Evolutionary conservation across 1,284 basidiomycete species (phyloP), one percentile per base, ranked within the genome.

Genomic region (Sanguinoderma infundibulare): DNA sequence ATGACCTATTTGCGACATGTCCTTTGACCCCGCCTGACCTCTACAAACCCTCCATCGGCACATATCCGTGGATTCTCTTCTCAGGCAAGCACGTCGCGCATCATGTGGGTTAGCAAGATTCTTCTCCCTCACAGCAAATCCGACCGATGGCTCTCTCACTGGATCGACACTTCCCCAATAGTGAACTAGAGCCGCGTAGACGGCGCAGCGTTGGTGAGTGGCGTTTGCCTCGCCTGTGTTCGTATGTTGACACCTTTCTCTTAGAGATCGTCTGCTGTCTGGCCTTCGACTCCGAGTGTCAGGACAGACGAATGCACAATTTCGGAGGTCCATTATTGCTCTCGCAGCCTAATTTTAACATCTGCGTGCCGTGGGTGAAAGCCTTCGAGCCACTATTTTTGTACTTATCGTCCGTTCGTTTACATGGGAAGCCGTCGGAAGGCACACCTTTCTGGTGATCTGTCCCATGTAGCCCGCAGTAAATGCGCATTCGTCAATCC

Each of bases 381-480:
- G 28, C 22, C 2, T 26, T 26, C 26, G 35, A 34, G 9, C 24
- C 49, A 49, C 50, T 42, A 54, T 59, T 47, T 54, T 15, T 56
- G 53, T 32, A 14, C 24, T n/a, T 36, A 28, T 32, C 20, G 9
- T 40, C 28, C 28, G 47, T 54, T 34, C 47, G 24, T 15, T 24
- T 28, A 3, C 60, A 66, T 66, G 65, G 62, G 65, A 66, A 64
- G 52, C 60, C 55, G 60, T 60, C 62, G 39, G 57, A 55, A 60
- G 55, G 32, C 14, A 44, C 34, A 22, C 20, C 30, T 39, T 17
- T 17, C 39, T 38, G 20, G 26, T 36, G 47, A 12, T 39, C 24
- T 30, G 30, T 17, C 46, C 20, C 39, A 51, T 12, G 30, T 20
- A 35, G 20, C 30, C 5, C 34, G 32, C 12, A 22, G 20, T 32